Conservation (phyloP, 108 stramenopile genomes). For the Chaetoceros muelleri region DNA sequence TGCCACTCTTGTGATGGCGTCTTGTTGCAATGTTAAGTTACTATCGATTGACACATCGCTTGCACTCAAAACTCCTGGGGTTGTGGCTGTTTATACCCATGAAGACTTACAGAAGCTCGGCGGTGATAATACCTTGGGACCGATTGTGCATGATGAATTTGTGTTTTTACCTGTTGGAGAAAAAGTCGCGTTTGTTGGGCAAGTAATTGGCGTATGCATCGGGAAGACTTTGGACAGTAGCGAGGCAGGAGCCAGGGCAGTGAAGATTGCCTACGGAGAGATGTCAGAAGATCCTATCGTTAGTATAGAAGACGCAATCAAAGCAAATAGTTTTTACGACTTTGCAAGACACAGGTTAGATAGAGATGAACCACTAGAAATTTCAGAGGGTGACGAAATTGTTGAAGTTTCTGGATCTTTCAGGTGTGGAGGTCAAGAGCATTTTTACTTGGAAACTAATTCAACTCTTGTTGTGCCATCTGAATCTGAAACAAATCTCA, state of each 20-base stretch:
- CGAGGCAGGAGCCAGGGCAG: conserved; percentile 62
- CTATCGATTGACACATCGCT: conserved; percentile 44
- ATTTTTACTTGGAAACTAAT: conserved; percentile 93
- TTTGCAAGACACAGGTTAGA: conserved; percentile 49
- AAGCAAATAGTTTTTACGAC: conserved; percentile 60
- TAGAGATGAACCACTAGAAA: conserved; percentile 2
- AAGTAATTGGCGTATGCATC: conserved; percentile 76
- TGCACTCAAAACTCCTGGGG: conserved; percentile 66
- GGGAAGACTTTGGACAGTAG: conserved; percentile 73
- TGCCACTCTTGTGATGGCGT: conserved; percentile 67
- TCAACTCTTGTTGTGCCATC: conserved; percentile 81
- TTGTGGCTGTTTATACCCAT: conserved; percentile 54
- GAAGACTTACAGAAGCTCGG: conserved; percentile 57
- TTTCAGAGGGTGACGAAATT: conserved; percentile 52
- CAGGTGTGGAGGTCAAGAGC: conserved; percentile 86
- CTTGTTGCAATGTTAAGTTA: conserved; percentile 51
- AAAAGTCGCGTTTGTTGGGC: conserved; percentile 55
- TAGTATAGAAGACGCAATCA: conserved; percentile 84
- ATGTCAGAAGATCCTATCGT: conserved; percentile 48
- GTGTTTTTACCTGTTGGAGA: conserved; percentile 67
- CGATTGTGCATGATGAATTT: conserved; percentile 73
- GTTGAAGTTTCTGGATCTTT: conserved; percentile 57
- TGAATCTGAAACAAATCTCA: conserved; percentile 72
- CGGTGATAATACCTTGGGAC: conserved; percentile 78
- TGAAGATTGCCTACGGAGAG: conserved; percentile 59